Evolutionary conservation across 495 filamentous ascomycete genomes (phyloP).

Genomic region (Tuber calosporum): DNA sequence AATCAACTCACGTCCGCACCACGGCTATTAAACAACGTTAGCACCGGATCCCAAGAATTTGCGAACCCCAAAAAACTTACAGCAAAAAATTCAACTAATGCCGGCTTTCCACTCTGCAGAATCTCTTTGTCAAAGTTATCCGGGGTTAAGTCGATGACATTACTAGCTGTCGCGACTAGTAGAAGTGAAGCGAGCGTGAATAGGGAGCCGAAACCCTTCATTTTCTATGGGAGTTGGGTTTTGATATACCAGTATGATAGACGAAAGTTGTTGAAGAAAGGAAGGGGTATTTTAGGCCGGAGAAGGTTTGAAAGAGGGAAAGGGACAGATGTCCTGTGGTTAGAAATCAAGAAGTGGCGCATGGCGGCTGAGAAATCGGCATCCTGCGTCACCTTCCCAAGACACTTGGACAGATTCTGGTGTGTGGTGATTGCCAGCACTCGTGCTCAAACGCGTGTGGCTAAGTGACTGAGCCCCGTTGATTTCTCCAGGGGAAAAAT

Average conservation of each 20-base stretch:
- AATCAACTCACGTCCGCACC: slow-evolving; percentile 64
- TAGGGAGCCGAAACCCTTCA: slow-evolving; percentile 40
- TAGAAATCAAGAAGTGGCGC: neutral
- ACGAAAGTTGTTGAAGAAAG: neutral
- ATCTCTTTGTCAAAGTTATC: slow-evolving; percentile 84
- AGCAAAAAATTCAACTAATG: slow-evolving; percentile 97
- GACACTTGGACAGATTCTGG: neutral
- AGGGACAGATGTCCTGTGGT: slow-evolving; percentile 1
- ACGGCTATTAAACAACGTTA: slow-evolving; percentile 50
- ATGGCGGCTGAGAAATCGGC: slow-evolving; percentile 1
- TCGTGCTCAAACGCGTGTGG: no score
- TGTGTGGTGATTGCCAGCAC: neutral
- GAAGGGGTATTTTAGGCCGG: neutral
- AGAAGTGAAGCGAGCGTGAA: slow-evolving; percentile 34
- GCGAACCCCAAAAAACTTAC: slow-evolving; percentile 19
- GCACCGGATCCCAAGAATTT: slow-evolving; percentile 1
- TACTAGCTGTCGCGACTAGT: slow-evolving; percentile 33
- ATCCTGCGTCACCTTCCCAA: neutral
- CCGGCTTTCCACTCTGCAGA: slow-evolving; percentile 85
- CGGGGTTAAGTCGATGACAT: slow-evolving; percentile 77
- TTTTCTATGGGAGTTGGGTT: slow-evolving; percentile 5
- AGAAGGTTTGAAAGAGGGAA: neutral
- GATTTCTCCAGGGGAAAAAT: neutral
- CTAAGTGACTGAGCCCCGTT: neutral
- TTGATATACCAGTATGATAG: neutral